phyloP scores from a whole-genome alignment of 2,329 filamentous ascomycete genomes.

The Venturia pyrina region DNA sequence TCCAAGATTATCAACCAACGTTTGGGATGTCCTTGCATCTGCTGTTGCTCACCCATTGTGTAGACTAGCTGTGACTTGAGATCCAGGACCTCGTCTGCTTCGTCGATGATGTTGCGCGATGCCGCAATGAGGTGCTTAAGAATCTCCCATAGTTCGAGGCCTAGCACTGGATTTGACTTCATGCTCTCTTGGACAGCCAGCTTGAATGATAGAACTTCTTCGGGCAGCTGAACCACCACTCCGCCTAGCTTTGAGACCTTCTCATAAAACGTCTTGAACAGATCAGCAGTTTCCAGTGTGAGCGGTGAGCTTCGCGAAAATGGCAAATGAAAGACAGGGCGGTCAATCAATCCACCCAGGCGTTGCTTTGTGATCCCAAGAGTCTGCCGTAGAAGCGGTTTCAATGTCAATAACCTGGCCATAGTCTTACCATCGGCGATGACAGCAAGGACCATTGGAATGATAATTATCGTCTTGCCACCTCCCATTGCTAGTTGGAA shows the following conservation, averaged over 20 bases:
- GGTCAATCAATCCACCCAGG: constrained; percentile 42
- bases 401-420: constrained; percentile 42
- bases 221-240: constrained; percentile 47
- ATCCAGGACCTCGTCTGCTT: constrained; percentile 34
- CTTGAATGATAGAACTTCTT: constrained; percentile 52
- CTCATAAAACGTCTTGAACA: constrained; percentile 27
- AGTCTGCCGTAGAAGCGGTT: constrained; percentile 34
- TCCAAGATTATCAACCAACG: constrained; percentile 49
- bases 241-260: constrained; percentile 30
- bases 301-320: constrained; percentile 41
- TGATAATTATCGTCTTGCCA: constrained; percentile 57
- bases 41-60: constrained; percentile 29
- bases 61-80: constrained; percentile 27
- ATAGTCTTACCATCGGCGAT: constrained; percentile 30
- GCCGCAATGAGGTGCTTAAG: no score
- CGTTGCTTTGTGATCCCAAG: constrained; percentile 17
- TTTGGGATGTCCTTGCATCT: constrained; percentile 42
- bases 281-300: constrained; percentile 34
- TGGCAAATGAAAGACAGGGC: constrained; percentile 42
- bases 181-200: constrained; percentile 24
- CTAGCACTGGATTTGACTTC: no score
- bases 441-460: constrained; percentile 46
- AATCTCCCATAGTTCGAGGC: no score
- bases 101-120: constrained; percentile 48
- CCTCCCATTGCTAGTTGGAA: constrained; percentile 56